phyloP scores from a whole-genome alignment of 139 green algal genomes.

The Coccomyxa sp. region DNA sequence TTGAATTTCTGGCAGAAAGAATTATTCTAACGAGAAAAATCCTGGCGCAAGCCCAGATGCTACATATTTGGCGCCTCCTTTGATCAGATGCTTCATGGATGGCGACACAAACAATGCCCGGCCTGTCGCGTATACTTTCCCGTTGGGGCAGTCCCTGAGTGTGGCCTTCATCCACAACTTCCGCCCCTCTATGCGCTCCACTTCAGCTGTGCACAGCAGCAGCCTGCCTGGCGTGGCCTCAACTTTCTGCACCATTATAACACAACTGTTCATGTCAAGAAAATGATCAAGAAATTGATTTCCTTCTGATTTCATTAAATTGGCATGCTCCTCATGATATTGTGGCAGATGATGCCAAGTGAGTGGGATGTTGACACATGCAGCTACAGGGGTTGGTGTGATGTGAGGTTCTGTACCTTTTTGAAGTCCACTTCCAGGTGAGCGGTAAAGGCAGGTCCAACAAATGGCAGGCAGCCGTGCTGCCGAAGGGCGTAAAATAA shows the following conservation, averaged over 20 bases:
- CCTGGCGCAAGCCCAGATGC: constrained; percentile 3
- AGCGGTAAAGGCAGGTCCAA: constrained; percentile 35
- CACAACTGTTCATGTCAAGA: neutral
- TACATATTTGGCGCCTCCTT: constrained; percentile 39
- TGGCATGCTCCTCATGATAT: neutral
- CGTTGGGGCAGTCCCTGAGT: constrained; percentile 40
- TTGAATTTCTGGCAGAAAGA: neutral
- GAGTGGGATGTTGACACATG: neutral
- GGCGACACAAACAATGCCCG: constrained; percentile 77
- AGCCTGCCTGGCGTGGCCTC: constrained; percentile 25
- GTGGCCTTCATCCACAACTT: constrained; percentile 75
- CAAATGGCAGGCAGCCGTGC: constrained; percentile 17
- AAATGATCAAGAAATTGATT: neutral
- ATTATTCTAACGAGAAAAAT: neutral
- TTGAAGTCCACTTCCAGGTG: constrained; percentile 36
- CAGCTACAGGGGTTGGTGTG: neutral
- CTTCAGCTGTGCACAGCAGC: constrained; percentile 56
- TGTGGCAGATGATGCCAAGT: neutral
- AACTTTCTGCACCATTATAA: constrained; percentile 48
- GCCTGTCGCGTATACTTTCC: constrained; percentile 62
- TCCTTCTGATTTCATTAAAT: neutral
- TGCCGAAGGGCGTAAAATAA: constrained; percentile 35
- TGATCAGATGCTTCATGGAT: constrained; percentile 26
- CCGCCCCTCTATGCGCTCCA: constrained; percentile 63
- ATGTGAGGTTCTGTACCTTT: constrained; percentile 21